Evolutionary conservation across 352 stramenopile species (phyloP), one percentile per base, ranked within the genome.

Genomic region (Phytopythium oedochilum): DNA sequence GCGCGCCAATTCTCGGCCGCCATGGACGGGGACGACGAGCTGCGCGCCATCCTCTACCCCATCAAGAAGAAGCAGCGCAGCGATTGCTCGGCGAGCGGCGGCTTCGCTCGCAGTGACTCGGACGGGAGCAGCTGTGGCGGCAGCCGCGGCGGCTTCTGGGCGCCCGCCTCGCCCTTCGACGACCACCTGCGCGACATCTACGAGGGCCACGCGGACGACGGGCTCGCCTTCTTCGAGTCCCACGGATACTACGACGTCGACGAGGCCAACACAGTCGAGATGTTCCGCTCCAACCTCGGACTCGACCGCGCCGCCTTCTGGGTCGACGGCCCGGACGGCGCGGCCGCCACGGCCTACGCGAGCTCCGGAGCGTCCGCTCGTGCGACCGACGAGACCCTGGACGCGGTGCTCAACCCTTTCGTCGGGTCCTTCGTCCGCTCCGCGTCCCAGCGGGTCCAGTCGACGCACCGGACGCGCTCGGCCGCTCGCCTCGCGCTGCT

Each of bases 241-340:
- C 76, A 89, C 39, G 83, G 83, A 14, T 93, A 93, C 66, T 93
- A 89, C 55, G 83, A 93, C 70, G 68, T 89, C 32, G 72, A 59
- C 17, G 83, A 93, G n/a, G 78, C 76, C 49, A 93, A 93, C 59
- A 93, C 83, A 1, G 75, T 93, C 14, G 72, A 75, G 44, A 87
- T 90, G 73, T 93, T 90, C 58, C 80, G 78, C 17, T 55, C 83
- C 60, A 89, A 88, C 59, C 82, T 88, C 53, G 76, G 75, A 7
- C 55, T 89, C 7, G 31, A 43, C 20, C 62, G 73, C n/a, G 59
- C 88, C 28, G 67, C 39, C 20, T 93, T 93, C 47, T 90, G 80
- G 80, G 61, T 75, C 25, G 69, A 72, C 28, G 57, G 55, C 39
- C 62, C 64, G 26, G 64, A 82, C 8, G 61, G 67, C 1, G 55